These are phyloP conservation scores for Syzygium jambos DNA, from an alignment of 345 rosid genomes.

Conservation along the genomic window DNA sequence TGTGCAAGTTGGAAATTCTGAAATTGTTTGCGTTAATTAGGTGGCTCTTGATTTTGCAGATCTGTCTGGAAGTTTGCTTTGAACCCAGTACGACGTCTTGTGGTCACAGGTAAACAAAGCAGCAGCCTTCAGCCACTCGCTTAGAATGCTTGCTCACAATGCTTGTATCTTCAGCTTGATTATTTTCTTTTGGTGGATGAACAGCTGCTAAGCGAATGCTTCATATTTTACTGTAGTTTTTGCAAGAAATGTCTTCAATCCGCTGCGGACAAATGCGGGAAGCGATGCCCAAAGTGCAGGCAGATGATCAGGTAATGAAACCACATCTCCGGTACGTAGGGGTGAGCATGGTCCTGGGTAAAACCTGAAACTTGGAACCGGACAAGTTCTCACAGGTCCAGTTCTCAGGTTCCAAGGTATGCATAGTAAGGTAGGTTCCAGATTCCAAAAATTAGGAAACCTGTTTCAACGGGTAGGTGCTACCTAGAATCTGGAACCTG, in stretches of 20 bases:
- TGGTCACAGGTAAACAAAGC: constrained; percentile 67
- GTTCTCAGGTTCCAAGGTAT: no score
- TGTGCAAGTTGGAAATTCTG: not conserved
- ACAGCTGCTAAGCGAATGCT: not conserved
- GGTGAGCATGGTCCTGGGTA: no score
- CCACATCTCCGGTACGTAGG: not conserved
- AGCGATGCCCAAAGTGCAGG: constrained; percentile 87
- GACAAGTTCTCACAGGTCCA: no score
- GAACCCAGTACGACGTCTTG: constrained; percentile 95
- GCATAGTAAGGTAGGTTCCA: no score
- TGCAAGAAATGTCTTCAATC: constrained; percentile 80
- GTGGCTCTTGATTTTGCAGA: constrained; percentile 29
- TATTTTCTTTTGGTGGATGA: not conserved
- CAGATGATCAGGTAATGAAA: constrained; percentile 58
- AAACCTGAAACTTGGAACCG: no score
- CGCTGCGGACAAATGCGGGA: constrained; percentile 91
- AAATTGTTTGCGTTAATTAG: not conserved
- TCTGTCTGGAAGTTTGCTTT: constrained; percentile 88
- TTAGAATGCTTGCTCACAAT: not conserved
- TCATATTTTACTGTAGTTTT: constrained; percentile 37
- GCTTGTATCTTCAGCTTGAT: not conserved
- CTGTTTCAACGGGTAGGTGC: no score
- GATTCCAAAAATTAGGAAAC: no score
- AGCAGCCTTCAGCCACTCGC: not conserved
- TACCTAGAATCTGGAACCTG: no score